phyloP scores from a whole-genome alignment of 768 basidiomycete species.

The Tricholoma bakamatsutake region DNA sequence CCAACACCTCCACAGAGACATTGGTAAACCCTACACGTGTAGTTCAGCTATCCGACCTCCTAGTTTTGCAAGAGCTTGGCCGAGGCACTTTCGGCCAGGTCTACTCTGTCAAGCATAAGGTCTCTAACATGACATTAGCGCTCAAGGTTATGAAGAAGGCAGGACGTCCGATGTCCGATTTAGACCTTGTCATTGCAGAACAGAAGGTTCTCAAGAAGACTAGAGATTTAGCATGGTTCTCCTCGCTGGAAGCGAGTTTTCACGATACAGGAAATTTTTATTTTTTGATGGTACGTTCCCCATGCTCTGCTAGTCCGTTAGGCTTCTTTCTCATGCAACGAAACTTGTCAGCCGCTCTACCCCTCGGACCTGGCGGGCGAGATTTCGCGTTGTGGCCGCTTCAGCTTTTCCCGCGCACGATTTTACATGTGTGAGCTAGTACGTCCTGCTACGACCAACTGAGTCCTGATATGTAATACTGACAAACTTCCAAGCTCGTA shows the following conservation, averaged over 20 bases:
- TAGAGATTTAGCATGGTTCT: not conserved
- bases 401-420: slow-evolving; percentile 19
- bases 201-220: slow-evolving; percentile 5
- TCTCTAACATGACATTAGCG: slow-evolving; percentile 4
- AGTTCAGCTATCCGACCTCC: slow-evolving; percentile 5
- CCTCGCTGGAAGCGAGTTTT: slow-evolving; percentile 10
- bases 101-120: slow-evolving; percentile 6
- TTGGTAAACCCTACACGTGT: not conserved
- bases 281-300: slow-evolving; percentile 4
- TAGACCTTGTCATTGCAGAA: slow-evolving; percentile 4
- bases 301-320: not conserved
- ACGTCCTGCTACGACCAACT: slow-evolving; percentile 3
- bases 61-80: slow-evolving; percentile 7
- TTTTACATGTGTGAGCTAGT: slow-evolving; percentile 33
- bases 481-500: slow-evolving; percentile 18
- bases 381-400: slow-evolving; percentile 19
- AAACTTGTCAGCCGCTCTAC: slow-evolving; percentile 17
- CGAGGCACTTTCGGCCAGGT: slow-evolving; percentile 10
- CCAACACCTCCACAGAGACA: not conserved
- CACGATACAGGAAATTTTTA: slow-evolving; percentile 13
- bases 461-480: not conserved
- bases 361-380: slow-evolving; percentile 26
- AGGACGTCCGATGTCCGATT: not conserved
- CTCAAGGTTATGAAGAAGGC: slow-evolving; percentile 11
- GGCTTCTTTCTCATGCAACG: not conserved